Evolutionary conservation across 78 protist species (phyloP), one percentile per base, ranked within the genome.

Genomic region (Dictyostelium capitatum): DNA sequence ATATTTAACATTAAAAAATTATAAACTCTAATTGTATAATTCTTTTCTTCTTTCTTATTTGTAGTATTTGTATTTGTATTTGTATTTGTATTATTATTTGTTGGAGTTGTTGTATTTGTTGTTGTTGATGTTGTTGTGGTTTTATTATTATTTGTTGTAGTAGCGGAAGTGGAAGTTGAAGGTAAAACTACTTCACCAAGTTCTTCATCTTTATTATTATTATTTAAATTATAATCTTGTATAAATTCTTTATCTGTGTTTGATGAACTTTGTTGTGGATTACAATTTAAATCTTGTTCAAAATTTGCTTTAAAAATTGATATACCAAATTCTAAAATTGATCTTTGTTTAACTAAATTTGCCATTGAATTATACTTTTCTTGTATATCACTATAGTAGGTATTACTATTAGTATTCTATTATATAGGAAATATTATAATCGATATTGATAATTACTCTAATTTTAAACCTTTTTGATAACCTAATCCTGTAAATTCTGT

Each of bases 401-500:
- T n/a, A n/a, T n/a, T n/a, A n/a, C n/a, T 14, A 14, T 53, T 53
- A 53, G 19, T 53, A n/a, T n/a, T n/a, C n/a, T n/a, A n/a, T n/a
- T n/a, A n/a, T n/a, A n/a, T n/a, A n/a, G n/a, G n/a, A 12, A 53
- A 53, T 53, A 53, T 53, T 53, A 53, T 12, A 53, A 11, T 53
- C 8, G 8, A n/a, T n/a, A 10, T 69, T 6, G n/a, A 32, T 80
- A 37, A 37, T 37, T 37, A 80, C 78, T 65, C 67, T 81, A 64
- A 30, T 19, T 81, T 81, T 48, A 81, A 81, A 48, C 43, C 20
- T 69, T 69, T 82, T 25, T 48, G 43, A 48, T 10, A 85, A 6
- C 83, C 92, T 6, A 85, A 15, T 12, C 92, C 92, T 37, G 92
- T 53, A 32, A 85, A 85, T 7, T 85, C 92, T n/a, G 92, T 74